phyloP scores from a whole-genome alignment of 1,284 basidiomycete species.

The Ceratobasidium papillatum region DNA sequence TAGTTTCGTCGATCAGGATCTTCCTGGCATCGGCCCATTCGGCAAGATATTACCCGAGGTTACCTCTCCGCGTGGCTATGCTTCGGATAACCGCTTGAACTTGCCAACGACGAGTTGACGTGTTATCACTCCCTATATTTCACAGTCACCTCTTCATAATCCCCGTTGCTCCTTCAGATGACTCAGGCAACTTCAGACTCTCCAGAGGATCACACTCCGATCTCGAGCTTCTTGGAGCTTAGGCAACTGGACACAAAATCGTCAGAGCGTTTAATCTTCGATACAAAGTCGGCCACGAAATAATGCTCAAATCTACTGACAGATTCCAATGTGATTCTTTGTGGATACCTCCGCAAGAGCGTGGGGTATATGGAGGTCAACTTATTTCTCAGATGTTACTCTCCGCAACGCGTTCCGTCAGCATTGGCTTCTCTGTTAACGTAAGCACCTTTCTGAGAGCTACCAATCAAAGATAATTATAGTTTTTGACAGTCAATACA shows the following conservation, averaged over 20 bases:
- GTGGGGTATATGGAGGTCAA: constrained; percentile 90
- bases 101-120: background rate
- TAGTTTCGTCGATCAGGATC: no score
- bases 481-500: constrained; percentile 66
- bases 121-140: background rate
- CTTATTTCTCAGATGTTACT: constrained; percentile 83
- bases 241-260: constrained; percentile 78
- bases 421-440: constrained; percentile 67
- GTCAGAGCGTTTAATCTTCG: constrained; percentile 36
- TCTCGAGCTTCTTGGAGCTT: constrained; percentile 75
- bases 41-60: background rate
- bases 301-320: background rate
- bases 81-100: background rate
- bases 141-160: background rate
- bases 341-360: constrained; percentile 68
- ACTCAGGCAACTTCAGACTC: background rate
- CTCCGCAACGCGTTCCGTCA: constrained; percentile 78
- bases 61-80: background rate
- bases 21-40: background rate
- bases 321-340: constrained; percentile 75
- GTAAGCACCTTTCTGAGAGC: constrained; percentile 56
- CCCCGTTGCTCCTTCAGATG: no score
- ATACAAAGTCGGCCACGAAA: background rate
- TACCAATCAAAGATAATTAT: constrained; percentile 42
- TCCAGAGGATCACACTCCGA: constrained; percentile 55